Conservation (phyloP, 768 basidiomycete genomes). For the Lactifluus rugatus region DNA sequence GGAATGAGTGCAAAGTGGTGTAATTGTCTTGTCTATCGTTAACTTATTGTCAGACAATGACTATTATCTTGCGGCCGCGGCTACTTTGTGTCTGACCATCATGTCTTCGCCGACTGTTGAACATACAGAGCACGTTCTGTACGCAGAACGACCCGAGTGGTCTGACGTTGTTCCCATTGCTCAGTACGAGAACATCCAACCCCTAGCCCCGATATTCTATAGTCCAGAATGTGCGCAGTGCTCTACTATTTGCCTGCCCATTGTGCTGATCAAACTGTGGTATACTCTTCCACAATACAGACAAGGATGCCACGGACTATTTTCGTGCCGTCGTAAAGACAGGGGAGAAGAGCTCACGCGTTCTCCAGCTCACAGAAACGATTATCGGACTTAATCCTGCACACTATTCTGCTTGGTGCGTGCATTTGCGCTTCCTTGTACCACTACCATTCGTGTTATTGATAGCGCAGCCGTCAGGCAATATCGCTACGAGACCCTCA, state of each 20-base stretch:
- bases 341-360: slow-evolving; percentile 72
- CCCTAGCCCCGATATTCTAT: slow-evolving; percentile 91
- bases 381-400: slow-evolving; percentile 91
- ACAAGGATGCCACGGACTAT: slow-evolving; percentile 88
- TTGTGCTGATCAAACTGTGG: slow-evolving; percentile 18
- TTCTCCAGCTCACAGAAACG: slow-evolving; percentile 77
- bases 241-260: neutral
- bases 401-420: slow-evolving; percentile 94
- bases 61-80: neutral
- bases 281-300: slow-evolving; percentile 32
- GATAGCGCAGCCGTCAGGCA: slow-evolving; percentile 48
- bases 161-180: slow-evolving; percentile 65
- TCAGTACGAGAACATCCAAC: slow-evolving; percentile 70
- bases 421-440: slow-evolving; percentile 2
- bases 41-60: neutral
- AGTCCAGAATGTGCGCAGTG: slow-evolving; percentile 65
- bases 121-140: slow-evolving; percentile 28
- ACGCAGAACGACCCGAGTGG: slow-evolving; percentile 65
- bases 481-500: slow-evolving; percentile 83
- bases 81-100: neutral
- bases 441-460: neutral
- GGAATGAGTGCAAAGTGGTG: neutral
- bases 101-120: slow-evolving; percentile 2
- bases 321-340: slow-evolving; percentile 76
- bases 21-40: neutral